A percentile compares a stretch with the other conserved stretches of the same genome.
Conservation (phyloP, 2,329 filamentous ascomycete genomes). For the Curvularia sp. region DNA sequence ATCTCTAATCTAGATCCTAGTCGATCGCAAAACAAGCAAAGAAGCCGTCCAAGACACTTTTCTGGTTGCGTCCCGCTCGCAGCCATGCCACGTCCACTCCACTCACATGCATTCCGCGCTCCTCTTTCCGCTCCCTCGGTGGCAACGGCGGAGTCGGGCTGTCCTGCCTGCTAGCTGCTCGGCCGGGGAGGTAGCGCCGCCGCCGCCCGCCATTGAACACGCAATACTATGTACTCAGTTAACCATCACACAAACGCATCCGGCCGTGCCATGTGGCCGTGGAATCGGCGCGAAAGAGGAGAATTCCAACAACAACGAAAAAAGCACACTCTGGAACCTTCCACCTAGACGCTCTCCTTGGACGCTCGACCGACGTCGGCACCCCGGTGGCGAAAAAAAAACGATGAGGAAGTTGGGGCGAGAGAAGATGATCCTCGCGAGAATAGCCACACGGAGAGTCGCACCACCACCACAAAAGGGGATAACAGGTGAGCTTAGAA, state of each 20-base stretch:
- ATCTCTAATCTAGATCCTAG: constrained; percentile 3
- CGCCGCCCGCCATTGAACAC: background rate
- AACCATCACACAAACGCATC: background rate
- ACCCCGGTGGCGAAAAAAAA: constrained; percentile 2
- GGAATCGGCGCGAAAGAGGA: constrained; percentile 6
- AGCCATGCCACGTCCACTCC: background rate
- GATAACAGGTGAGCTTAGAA: background rate
- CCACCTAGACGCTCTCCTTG: background rate
- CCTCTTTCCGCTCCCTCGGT: background rate
- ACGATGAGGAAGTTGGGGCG: constrained; percentile 2
- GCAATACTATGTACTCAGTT: background rate
- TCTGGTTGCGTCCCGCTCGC: background rate
- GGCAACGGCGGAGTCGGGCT: background rate
- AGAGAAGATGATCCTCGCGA: background rate
- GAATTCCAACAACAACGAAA: background rate
- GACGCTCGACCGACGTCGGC: background rate
- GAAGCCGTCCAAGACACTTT: background rate
- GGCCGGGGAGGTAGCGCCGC: background rate
- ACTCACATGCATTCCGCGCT: background rate
- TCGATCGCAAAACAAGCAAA: constrained; percentile 1
- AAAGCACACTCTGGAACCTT: constrained; percentile 3
- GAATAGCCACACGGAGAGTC: background rate
- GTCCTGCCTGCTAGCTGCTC: background rate
- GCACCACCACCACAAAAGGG: constrained; percentile 1
- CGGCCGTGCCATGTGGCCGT: constrained; percentile 2